A percentile compares a stretch with the other conserved stretches of the same genome.
phyloP scores from a whole-genome alignment of 2,329 filamentous ascomycete species.

The Rosellinia necatrix region DNA sequence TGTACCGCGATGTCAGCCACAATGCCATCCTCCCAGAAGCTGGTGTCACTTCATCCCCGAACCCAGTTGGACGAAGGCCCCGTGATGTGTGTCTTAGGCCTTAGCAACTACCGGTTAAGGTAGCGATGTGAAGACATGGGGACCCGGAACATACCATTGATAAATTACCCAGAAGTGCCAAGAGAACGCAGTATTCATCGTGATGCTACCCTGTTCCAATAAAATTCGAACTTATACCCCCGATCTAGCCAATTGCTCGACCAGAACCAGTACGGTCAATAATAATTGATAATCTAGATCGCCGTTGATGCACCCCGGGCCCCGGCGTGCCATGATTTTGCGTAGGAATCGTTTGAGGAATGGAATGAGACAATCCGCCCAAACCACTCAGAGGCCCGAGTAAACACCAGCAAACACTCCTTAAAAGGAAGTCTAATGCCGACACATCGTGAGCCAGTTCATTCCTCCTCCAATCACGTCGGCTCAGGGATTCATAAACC shows the following conservation, averaged over 20 bases:
- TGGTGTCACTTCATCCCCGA: constrained; percentile 28
- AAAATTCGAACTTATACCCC: constrained; percentile 23
- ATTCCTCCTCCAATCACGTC: constrained; percentile 14
- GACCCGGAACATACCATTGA: constrained; percentile 34
- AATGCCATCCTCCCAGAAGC: constrained; percentile 28
- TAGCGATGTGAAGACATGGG: constrained; percentile 34
- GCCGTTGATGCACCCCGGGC: background rate
- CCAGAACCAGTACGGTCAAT: constrained; percentile 4
- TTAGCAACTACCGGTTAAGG: constrained; percentile 33
- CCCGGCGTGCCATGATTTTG: constrained; percentile 10
- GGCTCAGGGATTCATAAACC: background rate
- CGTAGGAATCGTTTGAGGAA: constrained; percentile 16
- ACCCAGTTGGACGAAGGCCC: constrained; percentile 8
- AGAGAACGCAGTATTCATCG: constrained; percentile 29
- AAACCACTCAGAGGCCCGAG: constrained; percentile 11
- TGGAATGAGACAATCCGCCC: constrained; percentile 26
- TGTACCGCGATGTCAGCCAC: constrained; percentile 20
- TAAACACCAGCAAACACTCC: background rate
- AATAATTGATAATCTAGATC: constrained; percentile 11
- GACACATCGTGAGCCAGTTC: constrained; percentile 7
- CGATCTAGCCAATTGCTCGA: constrained; percentile 36
- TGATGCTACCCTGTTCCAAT: constrained; percentile 26
- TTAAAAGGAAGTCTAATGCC: background rate
- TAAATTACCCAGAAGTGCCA: constrained; percentile 38
- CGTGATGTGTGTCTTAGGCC: constrained; percentile 8